Conservation (phyloP, 2,329 filamentous ascomycete species). For the Trichoderma pleuroti region DNA sequence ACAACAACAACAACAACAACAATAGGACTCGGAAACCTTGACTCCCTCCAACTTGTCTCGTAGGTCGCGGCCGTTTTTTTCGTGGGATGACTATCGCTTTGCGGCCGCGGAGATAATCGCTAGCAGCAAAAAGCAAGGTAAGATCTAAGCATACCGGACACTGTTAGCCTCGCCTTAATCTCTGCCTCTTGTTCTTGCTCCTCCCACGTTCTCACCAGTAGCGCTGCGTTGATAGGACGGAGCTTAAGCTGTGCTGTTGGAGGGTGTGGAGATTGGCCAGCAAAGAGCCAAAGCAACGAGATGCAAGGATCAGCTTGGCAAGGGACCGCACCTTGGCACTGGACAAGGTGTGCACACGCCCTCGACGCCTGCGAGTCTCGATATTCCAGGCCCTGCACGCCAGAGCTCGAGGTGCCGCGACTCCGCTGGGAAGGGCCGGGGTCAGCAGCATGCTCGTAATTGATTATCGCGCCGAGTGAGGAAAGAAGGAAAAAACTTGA, state of each 20-base stretch:
- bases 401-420: background rate
- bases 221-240: conserved; percentile 1
- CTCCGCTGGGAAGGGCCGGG: background rate
- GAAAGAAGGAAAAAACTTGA: background rate
- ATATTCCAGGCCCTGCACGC: conserved; percentile 1
- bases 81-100: background rate
- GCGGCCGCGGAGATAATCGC: background rate
- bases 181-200: background rate
- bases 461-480: background rate
- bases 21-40: background rate
- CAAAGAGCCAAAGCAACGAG: background rate
- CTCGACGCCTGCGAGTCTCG: background rate
- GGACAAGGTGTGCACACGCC: background rate
- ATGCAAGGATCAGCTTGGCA: conserved; percentile 1
- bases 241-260: background rate
- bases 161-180: background rate
- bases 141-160: conserved; percentile 13
- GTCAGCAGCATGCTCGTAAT: background rate
- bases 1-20: too few relatives aligned
- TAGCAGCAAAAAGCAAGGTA: background rate
- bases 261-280: conserved; percentile 7
- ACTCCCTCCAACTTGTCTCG: background rate
- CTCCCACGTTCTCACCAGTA: background rate
- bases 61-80: background rate
- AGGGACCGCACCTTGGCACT: conserved; percentile 1